A percentile compares a stretch with the other conserved stretches of the same genome.
phyloP scores from a whole-genome alignment of 2,329 filamentous ascomycete species.

The Chaetomiaceae sp. region DNA sequence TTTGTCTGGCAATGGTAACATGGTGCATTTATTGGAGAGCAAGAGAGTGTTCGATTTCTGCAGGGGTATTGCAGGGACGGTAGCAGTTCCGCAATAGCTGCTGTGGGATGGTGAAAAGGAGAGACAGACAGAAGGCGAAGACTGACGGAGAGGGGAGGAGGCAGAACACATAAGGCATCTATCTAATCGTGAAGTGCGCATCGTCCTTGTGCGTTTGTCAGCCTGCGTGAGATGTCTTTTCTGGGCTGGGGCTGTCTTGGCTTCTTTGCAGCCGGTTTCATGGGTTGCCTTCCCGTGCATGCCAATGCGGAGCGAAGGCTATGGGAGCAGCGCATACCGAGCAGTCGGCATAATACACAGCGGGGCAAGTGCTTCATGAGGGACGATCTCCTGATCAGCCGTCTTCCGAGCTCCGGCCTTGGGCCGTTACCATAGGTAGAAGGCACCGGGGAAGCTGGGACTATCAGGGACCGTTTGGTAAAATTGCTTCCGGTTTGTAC shows the following conservation, averaged over 20 bases:
- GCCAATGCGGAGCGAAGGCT: neutral
- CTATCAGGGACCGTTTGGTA: neutral
- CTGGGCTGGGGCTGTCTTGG: neutral
- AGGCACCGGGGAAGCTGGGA: neutral
- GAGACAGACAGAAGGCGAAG: neutral
- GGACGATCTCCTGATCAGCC: neutral
- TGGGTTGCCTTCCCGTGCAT: neutral
- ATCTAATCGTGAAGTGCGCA: slow-evolving; percentile 13
- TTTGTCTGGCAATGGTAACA: slow-evolving; percentile 6
- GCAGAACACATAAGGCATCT: slow-evolving; percentile 11
- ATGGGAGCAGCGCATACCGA: too few relatives aligned
- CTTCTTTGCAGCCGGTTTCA: slow-evolving; percentile 12
- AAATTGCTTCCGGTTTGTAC: neutral
- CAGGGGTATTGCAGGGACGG: slow-evolving; percentile 1
- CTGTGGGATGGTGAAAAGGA: slow-evolving; percentile 3
- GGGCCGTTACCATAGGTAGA: too few relatives aligned
- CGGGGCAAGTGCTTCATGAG: neutral
- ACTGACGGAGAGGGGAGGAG: neutral
- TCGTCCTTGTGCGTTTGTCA: neutral
- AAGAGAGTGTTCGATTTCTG: neutral
- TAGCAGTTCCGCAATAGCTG: neutral
- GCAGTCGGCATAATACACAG: neutral
- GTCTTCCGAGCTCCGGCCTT: neutral
- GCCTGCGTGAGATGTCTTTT: neutral
- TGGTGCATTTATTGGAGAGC: slow-evolving; percentile 11